These are phyloP conservation scores for Mortierella sp. DNA, from an alignment of 371 early-diverging fungal genomes.

Conservation along the genomic window DNA sequence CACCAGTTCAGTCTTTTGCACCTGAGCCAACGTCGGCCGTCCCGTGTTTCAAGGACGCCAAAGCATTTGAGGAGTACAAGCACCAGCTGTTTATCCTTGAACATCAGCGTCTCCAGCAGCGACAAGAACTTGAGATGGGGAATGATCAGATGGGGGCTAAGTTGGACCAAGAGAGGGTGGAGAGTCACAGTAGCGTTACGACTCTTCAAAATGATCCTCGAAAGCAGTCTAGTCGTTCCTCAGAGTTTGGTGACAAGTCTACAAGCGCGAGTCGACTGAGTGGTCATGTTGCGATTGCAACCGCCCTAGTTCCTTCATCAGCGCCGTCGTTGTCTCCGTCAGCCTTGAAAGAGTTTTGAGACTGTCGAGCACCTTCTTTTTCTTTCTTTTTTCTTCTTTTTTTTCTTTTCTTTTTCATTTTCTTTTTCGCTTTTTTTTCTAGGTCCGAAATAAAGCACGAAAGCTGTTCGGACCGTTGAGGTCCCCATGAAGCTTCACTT, in stretches of 20 bases:
- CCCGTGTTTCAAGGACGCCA: conserved; percentile 9
- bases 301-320: background rate
- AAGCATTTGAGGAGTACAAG: conserved; percentile 32
- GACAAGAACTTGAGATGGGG: conserved; percentile 18
- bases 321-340: background rate
- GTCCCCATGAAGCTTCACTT: background rate
- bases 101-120: conserved; percentile 32
- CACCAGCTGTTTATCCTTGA: conserved; percentile 33
- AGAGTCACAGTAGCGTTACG: background rate
- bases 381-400: background rate
- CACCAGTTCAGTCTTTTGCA: background rate
- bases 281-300: background rate
- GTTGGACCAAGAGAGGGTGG: background rate
- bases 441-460: background rate
- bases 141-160: background rate
- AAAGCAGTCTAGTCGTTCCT: background rate
- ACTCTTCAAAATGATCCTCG: background rate
- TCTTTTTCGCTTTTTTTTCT: background rate
- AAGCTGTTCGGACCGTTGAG: background rate
- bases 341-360: background rate
- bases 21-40: background rate
- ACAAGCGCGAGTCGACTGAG: background rate
- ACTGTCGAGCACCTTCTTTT: background rate
- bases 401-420: background rate
- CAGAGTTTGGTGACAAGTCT: background rate